Evolutionary conservation across 164 flowering plant genomes (phyloP), one percentile per base, ranked within the genome.

Genomic region (Dillenia turbinata): DNA sequence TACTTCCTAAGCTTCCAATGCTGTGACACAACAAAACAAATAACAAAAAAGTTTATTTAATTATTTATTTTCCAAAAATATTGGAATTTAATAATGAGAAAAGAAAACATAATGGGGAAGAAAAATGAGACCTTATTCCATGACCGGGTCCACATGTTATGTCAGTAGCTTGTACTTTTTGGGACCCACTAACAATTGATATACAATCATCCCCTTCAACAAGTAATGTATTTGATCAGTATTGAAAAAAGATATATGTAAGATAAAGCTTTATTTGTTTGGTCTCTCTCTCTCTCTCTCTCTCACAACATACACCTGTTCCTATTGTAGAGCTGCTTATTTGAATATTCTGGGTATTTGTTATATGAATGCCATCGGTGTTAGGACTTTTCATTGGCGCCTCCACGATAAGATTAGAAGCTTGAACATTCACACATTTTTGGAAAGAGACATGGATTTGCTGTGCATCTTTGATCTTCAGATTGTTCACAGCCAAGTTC

Each of bases 301-400:
- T 19, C 22, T 19, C 22, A n/a, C n/a, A n/a, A n/a, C n/a, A n/a
- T n/a, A n/a, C n/a, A 86, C 92, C 97, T 59, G 98, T 86, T 43
- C 69, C 57, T 9, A 90, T 81, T 40, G 65, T 68, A 66, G 65
- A 76, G 43, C 64, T 79, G 1, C 47, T 49, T 8, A 92, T 71
- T 1, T 47, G 60, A 40, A 87, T 75, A 26, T 76, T 78, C 55
- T 77, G 77, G 47, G 87, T 76, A 1, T 9, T 57, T 0, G 89
- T 69, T 57, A 92, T 74, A 64, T 92, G 93, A 67, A 89, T 81
- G 40, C 96, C 96, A 72, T 89, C 96, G 0, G 96, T 89, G 62
- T 89, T 87, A 11, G 92, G 96, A 71, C 92, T 89, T 2, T 73
- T 57, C 49, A 55, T 85, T 6, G 96, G 90, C 16, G 90, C 73